Conservation (phyloP, 805 yeast species). For the Saturnispora sekii region DNA sequence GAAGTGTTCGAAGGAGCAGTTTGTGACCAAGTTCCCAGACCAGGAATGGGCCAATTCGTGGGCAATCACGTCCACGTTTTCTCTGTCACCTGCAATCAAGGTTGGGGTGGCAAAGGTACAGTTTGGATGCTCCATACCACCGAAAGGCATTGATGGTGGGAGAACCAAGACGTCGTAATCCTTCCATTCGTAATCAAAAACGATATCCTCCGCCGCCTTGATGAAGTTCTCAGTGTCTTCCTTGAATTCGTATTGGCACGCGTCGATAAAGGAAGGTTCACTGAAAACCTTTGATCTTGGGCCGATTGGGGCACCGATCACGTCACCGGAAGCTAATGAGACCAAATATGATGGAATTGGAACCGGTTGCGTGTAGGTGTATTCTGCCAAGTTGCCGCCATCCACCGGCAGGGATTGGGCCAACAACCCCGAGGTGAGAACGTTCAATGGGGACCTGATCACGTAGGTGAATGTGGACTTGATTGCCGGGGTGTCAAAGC, state of each 20-base stretch:
- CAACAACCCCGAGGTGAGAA: conserved; percentile 56
- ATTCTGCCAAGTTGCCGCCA: conserved; percentile 23
- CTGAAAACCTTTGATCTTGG: conserved; percentile 79
- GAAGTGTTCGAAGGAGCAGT: conserved; percentile 87
- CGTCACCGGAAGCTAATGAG: conserved; percentile 79
- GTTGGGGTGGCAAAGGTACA: conserved; percentile 89
- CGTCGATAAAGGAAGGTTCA: conserved; percentile 59
- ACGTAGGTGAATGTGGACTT: conserved; percentile 55
- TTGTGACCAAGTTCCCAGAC: conserved; percentile 87
- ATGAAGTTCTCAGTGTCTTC: conserved; percentile 76
- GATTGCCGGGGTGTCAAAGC: conserved; percentile 83
- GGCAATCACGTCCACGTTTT: conserved; percentile 82
- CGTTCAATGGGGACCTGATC: conserved; percentile 56
- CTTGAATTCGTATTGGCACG: conserved; percentile 72
- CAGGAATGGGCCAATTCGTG: conserved; percentile 92
- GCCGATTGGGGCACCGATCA: conserved; percentile 58
- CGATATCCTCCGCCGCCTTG: conserved; percentile 62
- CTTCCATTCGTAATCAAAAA: conserved; percentile 78
- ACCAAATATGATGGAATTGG: conserved; percentile 82
- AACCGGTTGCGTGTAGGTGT: conserved; percentile 57
- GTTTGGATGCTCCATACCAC: conserved; percentile 94
- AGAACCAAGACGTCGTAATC: conserved; percentile 72
- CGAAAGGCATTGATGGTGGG: conserved; percentile 74
- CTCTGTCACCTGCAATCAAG: conserved; percentile 71
- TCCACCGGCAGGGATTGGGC: conserved; percentile 23